Percentiles rank a stretch among this genome's conserved stretches.
These are phyloP conservation scores for Tetracladium setigerum DNA, from an alignment of 495 filamentous ascomycete genomes.

Conservation along the genomic window DNA sequence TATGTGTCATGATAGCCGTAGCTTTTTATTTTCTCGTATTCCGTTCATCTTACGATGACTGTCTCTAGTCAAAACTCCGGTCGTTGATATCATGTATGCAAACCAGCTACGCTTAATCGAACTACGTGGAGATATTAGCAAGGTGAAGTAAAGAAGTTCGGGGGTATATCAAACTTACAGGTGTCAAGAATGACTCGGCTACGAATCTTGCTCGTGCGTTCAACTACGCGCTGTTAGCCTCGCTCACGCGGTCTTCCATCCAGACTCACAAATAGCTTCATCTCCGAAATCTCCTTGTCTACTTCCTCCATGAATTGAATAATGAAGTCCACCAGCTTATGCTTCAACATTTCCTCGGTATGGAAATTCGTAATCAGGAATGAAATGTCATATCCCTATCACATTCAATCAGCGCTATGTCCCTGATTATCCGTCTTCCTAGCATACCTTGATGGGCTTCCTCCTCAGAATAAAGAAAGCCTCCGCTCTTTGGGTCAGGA, in stretches of 20 bases:
- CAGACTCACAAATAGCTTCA: slow-evolving; percentile 93
- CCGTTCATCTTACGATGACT: not conserved
- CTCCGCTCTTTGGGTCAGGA: slow-evolving; percentile 91
- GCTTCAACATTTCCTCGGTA: slow-evolving; percentile 95
- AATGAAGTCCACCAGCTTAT: slow-evolving; percentile 97
- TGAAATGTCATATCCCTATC: slow-evolving; percentile 93
- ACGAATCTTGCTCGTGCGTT: slow-evolving; percentile 97
- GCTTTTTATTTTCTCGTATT: slow-evolving; percentile 1
- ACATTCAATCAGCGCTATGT: slow-evolving; percentile 4
- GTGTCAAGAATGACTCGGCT: slow-evolving; percentile 94
- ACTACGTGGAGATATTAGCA: slow-evolving; percentile 4
- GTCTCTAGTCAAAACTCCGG: not conserved
- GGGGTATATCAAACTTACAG: slow-evolving; percentile 49
- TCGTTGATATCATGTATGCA: not conserved
- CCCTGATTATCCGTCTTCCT: not conserved
- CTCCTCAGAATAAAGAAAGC: slow-evolving; percentile 94
- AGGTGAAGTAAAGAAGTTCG: not conserved
- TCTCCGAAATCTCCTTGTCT: slow-evolving; percentile 98
- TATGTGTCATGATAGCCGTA: not conserved
- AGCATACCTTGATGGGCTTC: slow-evolving; percentile 81
- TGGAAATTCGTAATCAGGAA: slow-evolving; percentile 98
- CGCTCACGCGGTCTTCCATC: not conserved
- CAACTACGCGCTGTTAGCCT: slow-evolving; percentile 49
- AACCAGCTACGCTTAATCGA: slow-evolving; percentile 9
- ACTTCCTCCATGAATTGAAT: slow-evolving; percentile 99